Base-by-base conservation (phyloP, 2,329 filamentous ascomycete species). In the Magnaporthiopsis poae region DNA sequence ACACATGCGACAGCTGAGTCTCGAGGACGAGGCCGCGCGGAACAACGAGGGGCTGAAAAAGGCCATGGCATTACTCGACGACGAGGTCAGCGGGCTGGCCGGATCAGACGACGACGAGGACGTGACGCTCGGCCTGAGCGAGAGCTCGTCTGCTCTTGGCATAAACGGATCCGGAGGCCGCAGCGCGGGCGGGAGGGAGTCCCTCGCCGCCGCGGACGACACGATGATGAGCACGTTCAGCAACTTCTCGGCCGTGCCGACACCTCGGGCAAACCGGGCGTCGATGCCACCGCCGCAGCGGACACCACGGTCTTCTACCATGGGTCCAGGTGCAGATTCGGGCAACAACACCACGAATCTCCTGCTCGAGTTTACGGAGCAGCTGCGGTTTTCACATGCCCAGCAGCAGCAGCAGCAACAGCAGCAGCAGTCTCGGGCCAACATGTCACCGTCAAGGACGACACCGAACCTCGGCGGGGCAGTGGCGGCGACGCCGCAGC, bases 331-430 rank as follows among this genome's bases (percentile, higher is more conserved):
- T 52, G 4, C 39, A 18, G 39, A 64, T 56, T 33, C 36, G 8
- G 62, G 39, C 0, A 56, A 29, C 25, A 84, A 90, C 72, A 91
- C 89, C 3, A 90, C 90, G 21, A 96, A 90, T 72, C 82, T 96
- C 46, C 83, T 96, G 61, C 82, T 91, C 71, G 95, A 98, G 74
- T 96, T 97, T 72, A 96, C 92, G 0, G 91, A 95, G 68, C 90
- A 92, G 71, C 73, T 85, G 67, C 74, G 82, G 66, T 76, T 80
- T 71, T 77, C 80, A 70, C 71, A 82, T 75, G 71, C 33, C n/a
- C 59, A 65, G 15, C 64, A 66, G 77, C 31, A 31, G 5, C 29
- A 31, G 31, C 31, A 31, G 31, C 31, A 31, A 7, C 31, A 65
- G 25, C 64, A 66, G 77, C 63, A 65, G 31, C 63, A 65, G 29